Base-by-base conservation (phyloP, 2,329 filamentous ascomycete genomes). In the Gnomoniopsis sp. region DNA sequence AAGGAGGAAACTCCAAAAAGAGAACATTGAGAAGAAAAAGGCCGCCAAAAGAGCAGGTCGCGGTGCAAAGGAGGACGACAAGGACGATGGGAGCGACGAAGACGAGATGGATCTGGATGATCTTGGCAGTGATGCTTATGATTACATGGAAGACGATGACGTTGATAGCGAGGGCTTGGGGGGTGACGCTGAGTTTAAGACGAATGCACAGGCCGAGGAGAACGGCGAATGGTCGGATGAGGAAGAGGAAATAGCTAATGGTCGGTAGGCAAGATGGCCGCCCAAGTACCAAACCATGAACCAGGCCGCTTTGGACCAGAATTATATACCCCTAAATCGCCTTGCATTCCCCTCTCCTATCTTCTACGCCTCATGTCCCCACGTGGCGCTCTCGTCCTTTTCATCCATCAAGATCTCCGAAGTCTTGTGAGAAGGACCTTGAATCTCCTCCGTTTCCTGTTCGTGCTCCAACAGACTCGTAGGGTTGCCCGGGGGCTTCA, bases 1-100 rank as follows among this genome's bases (percentile, higher is more conserved):
- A 57, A 81, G 95, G 64, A 88, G 86, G 75, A 88, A 88, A 70
- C 82, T 91, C 67, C 95, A 99, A 71, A 92, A 85, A 72, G 92
- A 90, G 65, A 98, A 98, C 66, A 85, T 99, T 2, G 92, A 96
- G 75, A 88, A 82, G 75, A 98, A 97, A 78, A 85, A 82, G 73
- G 85, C 88, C 69, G 73, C 58, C 12, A 68, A 61, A 58, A 64
- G 43, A 26, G 65, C 53, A 3, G 65, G 64, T 0, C 64, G 61
- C 38, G 62, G 59, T 51, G 79, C 76, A 59, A 75, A 69, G 23
- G 74, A 75, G 22, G 70, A 71, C 30, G 74, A 77, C 63, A 71
- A 69, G 48, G 70, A 67, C 3, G 75, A 77, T 4, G 70, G 62
- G 36, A 60, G 66, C 26, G 67, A 71, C 1, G 73, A 66, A 4